Percentiles rank a stretch among this genome's conserved stretches.
phyloP scores from a whole-genome alignment of 192 early-diverging fungal species.

The Linderina pennispora region DNA sequence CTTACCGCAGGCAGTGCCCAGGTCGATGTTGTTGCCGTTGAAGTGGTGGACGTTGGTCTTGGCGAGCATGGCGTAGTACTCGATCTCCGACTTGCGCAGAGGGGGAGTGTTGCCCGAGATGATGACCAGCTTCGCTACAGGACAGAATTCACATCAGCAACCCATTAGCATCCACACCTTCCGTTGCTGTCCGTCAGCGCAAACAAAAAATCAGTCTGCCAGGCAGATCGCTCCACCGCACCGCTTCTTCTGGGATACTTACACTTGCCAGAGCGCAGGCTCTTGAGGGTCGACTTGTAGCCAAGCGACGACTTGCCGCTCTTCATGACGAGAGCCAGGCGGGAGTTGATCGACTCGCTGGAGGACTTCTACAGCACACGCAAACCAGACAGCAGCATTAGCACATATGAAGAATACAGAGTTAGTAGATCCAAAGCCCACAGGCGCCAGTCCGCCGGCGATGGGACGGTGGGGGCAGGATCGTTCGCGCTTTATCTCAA shows the following conservation, averaged over 20 bases:
- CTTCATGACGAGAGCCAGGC: slow-evolving; percentile 99
- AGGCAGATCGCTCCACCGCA: no score
- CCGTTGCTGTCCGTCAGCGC: no score
- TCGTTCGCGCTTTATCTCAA: no score
- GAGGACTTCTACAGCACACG: slow-evolving; percentile 62
- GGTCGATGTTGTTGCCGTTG: slow-evolving; percentile 97
- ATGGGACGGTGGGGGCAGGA: no score
- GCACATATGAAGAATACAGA: not conserved
- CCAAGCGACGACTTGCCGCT: slow-evolving; percentile 97
- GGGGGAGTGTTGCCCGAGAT: slow-evolving; percentile 99
- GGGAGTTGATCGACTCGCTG: slow-evolving; percentile 95
- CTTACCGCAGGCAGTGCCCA: slow-evolving; percentile 99
- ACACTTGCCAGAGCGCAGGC: slow-evolving; percentile 89
- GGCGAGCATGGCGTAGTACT: slow-evolving; percentile 99
- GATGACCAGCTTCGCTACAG: slow-evolving; percentile 94
- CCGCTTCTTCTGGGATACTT: slow-evolving; percentile 46
- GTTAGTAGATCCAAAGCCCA: no score
- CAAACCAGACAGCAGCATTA: not conserved
- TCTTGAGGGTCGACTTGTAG: slow-evolving; percentile 99
- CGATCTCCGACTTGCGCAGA: slow-evolving; percentile 99
- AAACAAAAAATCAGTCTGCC: no score
- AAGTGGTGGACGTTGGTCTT: slow-evolving; percentile 99
- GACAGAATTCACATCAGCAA: no score
- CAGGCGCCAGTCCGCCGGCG: no score
- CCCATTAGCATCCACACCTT: no score